These are phyloP conservation scores for Termitomyces sp. DNA, from an alignment of 768 basidiomycete species.

Conservation along the genomic window DNA sequence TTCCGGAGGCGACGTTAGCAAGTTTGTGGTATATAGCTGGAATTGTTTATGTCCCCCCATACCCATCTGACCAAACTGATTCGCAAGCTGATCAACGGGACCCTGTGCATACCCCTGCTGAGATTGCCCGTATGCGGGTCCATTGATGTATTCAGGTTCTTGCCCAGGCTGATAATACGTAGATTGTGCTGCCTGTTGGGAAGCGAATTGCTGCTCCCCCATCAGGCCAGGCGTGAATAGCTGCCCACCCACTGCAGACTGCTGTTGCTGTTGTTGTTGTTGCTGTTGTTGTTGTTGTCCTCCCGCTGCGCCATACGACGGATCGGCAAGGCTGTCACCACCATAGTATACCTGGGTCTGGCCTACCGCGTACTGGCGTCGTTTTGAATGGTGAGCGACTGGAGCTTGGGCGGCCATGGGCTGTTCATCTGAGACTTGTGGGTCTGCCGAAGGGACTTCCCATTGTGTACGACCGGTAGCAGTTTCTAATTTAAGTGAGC, in stretches of 20 bases:
- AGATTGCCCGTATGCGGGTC: constrained; percentile 30
- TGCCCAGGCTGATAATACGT: constrained; percentile 37
- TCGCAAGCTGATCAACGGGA: constrained; percentile 59
- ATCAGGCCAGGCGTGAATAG: constrained; percentile 85
- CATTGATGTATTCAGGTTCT: constrained; percentile 44
- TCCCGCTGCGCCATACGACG: constrained; percentile 28
- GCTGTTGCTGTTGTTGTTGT: constrained; percentile 12
- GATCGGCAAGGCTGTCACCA: constrained; percentile 37
- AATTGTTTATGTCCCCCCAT: constrained; percentile 73
- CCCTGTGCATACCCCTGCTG: constrained; percentile 40
- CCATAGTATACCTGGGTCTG: constrained; percentile 90
- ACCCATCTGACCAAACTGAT: constrained; percentile 89
- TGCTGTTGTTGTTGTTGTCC: constrained; percentile 19
- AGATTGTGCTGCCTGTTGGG: constrained; percentile 45
- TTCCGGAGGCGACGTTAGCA: constrained; percentile 90
- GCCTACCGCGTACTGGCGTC: constrained; percentile 91
- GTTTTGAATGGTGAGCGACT: constrained; percentile 46
- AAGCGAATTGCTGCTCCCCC: constrained; percentile 59
- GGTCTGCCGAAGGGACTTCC: constrained; percentile 47
- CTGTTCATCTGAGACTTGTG: constrained; percentile 30
- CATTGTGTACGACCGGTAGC: constrained; percentile 82
- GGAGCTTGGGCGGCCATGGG: constrained; percentile 40
- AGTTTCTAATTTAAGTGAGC: constrained; percentile 52
- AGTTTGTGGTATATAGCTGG: constrained; percentile 81
- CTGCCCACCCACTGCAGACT: constrained; percentile 37